Evolutionary conservation across 1,139 yeast species (phyloP).

Genomic region (Pichia inconspicua): DNA sequence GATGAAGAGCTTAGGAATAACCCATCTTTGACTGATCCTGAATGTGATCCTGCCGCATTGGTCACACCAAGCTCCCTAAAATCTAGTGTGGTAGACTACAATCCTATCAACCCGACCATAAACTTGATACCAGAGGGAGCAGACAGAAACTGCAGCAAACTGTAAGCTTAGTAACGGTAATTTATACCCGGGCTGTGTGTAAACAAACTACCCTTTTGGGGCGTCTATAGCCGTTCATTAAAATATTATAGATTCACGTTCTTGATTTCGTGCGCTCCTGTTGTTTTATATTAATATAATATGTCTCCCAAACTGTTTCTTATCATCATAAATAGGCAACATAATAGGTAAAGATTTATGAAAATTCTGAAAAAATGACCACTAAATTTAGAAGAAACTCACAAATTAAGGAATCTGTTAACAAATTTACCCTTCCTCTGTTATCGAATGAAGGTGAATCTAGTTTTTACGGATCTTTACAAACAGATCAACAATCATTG

Average conservation of each 20-base stretch:
- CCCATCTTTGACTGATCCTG: neutral
- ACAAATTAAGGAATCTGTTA: neutral
- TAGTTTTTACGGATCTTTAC: conserved; percentile 16
- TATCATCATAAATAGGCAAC: neutral
- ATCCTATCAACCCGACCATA: conserved; percentile 20
- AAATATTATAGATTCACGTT: no score
- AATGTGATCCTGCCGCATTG: neutral
- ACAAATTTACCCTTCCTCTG: conserved; percentile 4
- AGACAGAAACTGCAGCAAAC: neutral
- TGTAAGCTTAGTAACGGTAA: neutral
- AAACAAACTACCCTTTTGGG: no score
- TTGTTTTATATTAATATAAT: no score
- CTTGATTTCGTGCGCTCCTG: no score
- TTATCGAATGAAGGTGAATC: conserved; percentile 3
- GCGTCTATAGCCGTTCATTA: no score
- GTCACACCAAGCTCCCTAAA: neutral
- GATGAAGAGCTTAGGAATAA: conserved; percentile 20
- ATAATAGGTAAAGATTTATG: no score
- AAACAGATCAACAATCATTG: conserved; percentile 15
- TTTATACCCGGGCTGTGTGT: neutral
- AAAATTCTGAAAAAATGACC: neutral
- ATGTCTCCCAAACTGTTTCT: no score
- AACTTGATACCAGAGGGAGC: neutral
- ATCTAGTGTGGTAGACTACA: conserved; percentile 9
- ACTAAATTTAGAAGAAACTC: conserved; percentile 1